Percentiles rank a stretch among this genome's conserved stretches.
These are phyloP conservation scores for Eucalyptus decipiens DNA, from an alignment of 345 rosid genomes.

Conservation along the genomic window DNA sequence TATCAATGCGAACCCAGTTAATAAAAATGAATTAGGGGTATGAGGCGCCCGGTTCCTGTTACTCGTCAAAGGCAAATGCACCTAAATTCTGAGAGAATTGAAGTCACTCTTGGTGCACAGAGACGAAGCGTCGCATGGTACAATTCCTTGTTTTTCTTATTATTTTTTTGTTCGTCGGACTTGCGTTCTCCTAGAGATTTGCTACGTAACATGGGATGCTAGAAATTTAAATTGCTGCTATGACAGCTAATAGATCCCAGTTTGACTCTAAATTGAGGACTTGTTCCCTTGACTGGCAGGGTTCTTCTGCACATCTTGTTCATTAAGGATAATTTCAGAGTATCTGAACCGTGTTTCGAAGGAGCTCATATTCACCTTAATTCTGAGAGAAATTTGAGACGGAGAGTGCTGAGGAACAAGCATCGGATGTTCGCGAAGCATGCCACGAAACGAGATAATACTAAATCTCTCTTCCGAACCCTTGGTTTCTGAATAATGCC, in stretches of 20 bases:
- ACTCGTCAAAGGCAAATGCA: neutral
- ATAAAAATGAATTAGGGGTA: neutral
- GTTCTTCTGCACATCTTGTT: neutral
- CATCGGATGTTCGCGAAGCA: neutral
- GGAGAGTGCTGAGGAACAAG: neutral
- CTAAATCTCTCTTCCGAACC: neutral
- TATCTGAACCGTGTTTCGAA: neutral
- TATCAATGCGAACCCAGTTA: neutral
- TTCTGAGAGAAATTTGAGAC: neutral
- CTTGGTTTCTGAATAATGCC: neutral
- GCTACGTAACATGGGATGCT: neutral
- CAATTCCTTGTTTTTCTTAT: neutral
- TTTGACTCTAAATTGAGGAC: neutral
- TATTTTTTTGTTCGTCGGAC: neutral
- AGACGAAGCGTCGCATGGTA: neutral
- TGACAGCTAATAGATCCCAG: neutral
- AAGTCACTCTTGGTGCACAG: neutral
- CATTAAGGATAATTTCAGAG: neutral
- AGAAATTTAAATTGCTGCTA: neutral
- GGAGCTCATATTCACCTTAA: neutral
- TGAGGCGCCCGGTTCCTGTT: neutral
- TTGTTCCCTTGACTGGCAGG: neutral
- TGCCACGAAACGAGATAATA: neutral
- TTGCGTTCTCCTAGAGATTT: neutral
- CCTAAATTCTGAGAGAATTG: neutral